Evolutionary conservation across 768 basidiomycete genomes (phyloP).

Genomic region (Mycena filopes): DNA sequence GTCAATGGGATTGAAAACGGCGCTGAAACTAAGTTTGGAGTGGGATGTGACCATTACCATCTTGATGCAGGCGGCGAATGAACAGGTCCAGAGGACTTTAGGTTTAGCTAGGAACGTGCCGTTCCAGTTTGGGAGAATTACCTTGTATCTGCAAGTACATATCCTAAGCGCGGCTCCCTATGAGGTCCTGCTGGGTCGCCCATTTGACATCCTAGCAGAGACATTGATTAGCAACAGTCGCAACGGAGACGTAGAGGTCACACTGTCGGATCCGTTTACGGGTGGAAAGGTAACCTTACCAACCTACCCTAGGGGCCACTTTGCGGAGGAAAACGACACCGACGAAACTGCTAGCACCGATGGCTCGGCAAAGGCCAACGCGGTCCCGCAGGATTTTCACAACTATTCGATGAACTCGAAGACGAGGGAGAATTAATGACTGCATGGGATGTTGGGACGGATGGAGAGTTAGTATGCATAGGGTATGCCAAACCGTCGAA

Average conservation of each 20-base stretch:
- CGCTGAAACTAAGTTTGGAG: not conserved
- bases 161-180: not conserved
- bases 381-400: conserved; percentile 2
- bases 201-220: not conserved
- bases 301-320: too few relatives aligned
- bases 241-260: not conserved
- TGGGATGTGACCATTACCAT: not conserved
- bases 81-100: not conserved
- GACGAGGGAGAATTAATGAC: conserved; percentile 9
- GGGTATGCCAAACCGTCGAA: not conserved
- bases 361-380: too few relatives aligned
- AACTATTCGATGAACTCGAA: not conserved
- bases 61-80: not conserved
- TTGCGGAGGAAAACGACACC: too few relatives aligned
- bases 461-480: not conserved
- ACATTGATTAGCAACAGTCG: not conserved
- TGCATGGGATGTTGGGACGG: not conserved
- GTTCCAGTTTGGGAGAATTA: not conserved
- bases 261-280: not conserved
- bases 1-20: not conserved
- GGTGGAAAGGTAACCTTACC: not conserved
- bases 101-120: not conserved
- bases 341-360: too few relatives aligned
- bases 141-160: not conserved
- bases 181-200: not conserved